phyloP scores from a whole-genome alignment of 257 asterid species.

The Avicennia marina region DNA sequence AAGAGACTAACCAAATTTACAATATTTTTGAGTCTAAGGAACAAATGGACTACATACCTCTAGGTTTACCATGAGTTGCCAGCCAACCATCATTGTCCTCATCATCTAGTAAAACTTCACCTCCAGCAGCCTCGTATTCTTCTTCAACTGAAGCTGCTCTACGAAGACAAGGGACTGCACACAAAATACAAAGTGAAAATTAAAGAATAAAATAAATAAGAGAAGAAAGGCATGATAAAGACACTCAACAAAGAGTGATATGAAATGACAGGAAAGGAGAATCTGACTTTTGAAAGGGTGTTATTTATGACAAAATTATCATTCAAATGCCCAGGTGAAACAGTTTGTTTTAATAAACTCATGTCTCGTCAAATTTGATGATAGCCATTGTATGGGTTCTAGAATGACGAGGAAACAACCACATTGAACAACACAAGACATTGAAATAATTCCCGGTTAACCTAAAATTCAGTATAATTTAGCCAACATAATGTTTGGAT shows the following conservation, averaged over 20 bases:
- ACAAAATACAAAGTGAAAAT: conserved; percentile 11
- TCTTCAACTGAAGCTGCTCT: conserved; percentile 95
- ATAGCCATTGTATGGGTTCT: too few relatives aligned
- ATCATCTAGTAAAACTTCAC: conserved; percentile 82
- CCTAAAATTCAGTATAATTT: too few relatives aligned
- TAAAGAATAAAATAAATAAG: neutral
- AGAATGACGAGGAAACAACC: too few relatives aligned
- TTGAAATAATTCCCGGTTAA: too few relatives aligned
- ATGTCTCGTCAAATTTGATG: neutral
- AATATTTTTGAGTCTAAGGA: neutral
- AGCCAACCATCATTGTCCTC: conserved; percentile 97
- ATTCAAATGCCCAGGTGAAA: conserved; percentile 13
- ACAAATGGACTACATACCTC: conserved; percentile 32
- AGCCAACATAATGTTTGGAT: too few relatives aligned
- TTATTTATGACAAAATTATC: neutral
- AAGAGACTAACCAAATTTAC: neutral
- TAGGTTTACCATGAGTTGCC: conserved; percentile 96
- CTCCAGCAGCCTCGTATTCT: conserved; percentile 98
- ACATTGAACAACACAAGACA: too few relatives aligned
- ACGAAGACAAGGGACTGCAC: conserved; percentile 84
- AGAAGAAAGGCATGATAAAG: neutral
- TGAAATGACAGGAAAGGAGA: neutral
- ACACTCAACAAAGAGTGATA: neutral
- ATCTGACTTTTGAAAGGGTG: neutral
- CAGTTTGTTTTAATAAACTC: neutral